A percentile compares a stretch with the other conserved stretches of the same genome.
phyloP scores from a whole-genome alignment of 345 rosid species.

The Gynandropsis gynandra region DNA sequence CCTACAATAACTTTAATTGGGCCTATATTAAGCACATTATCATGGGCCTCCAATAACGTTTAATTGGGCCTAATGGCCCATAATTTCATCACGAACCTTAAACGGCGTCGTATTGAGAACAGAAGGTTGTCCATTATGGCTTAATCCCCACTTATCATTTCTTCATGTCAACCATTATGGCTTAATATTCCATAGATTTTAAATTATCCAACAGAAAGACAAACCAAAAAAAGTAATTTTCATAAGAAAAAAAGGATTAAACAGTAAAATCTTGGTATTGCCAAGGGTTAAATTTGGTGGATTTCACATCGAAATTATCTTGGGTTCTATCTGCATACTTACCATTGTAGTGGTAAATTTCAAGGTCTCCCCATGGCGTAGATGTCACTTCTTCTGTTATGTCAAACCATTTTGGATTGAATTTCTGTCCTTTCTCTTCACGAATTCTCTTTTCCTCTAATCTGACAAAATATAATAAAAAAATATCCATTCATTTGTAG shows the following conservation, averaged over 20 bases:
- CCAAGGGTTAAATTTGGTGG: slow-evolving; percentile 60
- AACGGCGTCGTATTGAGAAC: too few relatives aligned
- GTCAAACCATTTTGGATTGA: slow-evolving; percentile 63
- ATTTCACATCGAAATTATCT: slow-evolving; percentile 25
- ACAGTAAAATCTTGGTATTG: slow-evolving; percentile 35
- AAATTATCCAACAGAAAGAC: too few relatives aligned
- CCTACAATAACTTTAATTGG: too few relatives aligned
- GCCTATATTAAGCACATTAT: too few relatives aligned
- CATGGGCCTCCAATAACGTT: too few relatives aligned
- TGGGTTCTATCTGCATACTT: slow-evolving; percentile 42
- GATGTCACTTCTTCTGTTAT: slow-evolving; percentile 42
- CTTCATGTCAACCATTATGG: too few relatives aligned
- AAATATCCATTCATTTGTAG: too few relatives aligned
- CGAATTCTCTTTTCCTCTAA: slow-evolving; percentile 48
- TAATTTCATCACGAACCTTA: too few relatives aligned
- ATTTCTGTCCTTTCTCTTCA: slow-evolving; percentile 47
- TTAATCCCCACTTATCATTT: too few relatives aligned
- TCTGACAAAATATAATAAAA: background rate
- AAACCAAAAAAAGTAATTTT: slow-evolving; percentile 1
- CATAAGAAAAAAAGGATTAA: slow-evolving; percentile 7
- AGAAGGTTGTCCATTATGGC: too few relatives aligned
- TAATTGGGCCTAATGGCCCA: too few relatives aligned
- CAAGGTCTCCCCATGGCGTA: slow-evolving; percentile 77
- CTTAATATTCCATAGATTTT: too few relatives aligned
- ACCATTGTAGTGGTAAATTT: slow-evolving; percentile 62